Evolutionary conservation across 768 basidiomycete species (phyloP).

Genomic region (Amanita inopinata): DNA sequence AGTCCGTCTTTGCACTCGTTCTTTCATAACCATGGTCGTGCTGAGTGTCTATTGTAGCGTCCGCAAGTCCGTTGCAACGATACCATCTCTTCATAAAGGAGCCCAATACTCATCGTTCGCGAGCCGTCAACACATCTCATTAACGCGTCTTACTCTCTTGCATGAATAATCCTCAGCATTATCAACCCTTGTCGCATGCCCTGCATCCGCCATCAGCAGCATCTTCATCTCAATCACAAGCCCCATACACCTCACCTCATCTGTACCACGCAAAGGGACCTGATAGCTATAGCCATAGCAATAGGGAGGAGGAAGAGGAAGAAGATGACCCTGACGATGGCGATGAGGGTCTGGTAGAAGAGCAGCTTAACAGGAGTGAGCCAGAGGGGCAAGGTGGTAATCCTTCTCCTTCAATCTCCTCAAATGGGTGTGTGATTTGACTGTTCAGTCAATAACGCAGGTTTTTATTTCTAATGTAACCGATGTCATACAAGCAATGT

Average conservation of each 20-base stretch:
- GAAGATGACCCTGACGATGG: conserved; percentile 60
- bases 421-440: conserved; percentile 19
- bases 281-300: conserved; percentile 12
- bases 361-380: conserved; percentile 46
- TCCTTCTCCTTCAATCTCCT: conserved; percentile 25
- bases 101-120: conserved; percentile 9
- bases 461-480: not conserved
- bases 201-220: conserved; percentile 47
- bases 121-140: not conserved
- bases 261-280: conserved; percentile 16
- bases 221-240: conserved; percentile 16
- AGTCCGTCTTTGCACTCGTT: conserved; percentile 9
- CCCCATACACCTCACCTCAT: conserved; percentile 17
- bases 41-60: conserved; percentile 7
- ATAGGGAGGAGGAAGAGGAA: conserved; percentile 42
- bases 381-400: conserved; percentile 31
- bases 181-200: conserved; percentile 75
- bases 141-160: conserved; percentile 9
- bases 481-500: conserved; percentile 12
- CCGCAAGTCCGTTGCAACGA: not conserved
- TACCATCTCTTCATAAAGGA: conserved; percentile 6
- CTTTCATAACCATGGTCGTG: conserved; percentile 7
- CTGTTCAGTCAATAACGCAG: conserved; percentile 1
- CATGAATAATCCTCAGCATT: conserved; percentile 70
- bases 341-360: conserved; percentile 65